Percentiles rank a stretch among this genome's conserved stretches.
phyloP scores from a whole-genome alignment of 139 green algal genomes.

The Coelastrella sp. region DNA sequence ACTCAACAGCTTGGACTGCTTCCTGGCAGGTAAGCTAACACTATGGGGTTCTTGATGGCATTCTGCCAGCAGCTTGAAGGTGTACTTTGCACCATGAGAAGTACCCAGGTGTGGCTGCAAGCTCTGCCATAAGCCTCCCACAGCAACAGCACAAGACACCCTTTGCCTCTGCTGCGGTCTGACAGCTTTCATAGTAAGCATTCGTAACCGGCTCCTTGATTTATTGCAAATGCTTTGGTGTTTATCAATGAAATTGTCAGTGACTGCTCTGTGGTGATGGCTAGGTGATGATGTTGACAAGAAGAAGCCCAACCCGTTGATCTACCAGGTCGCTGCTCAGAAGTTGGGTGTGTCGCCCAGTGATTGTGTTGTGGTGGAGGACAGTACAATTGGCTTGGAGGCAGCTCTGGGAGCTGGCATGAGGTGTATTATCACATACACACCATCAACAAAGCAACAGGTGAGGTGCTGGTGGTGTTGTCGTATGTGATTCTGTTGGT shows the following conservation, averaged over 20 bases:
- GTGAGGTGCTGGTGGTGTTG: background rate
- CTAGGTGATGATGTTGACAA: constrained; percentile 87
- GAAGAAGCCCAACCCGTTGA: constrained; percentile 94
- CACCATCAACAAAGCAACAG: constrained; percentile 61
- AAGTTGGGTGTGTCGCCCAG: constrained; percentile 80
- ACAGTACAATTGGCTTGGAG: constrained; percentile 87
- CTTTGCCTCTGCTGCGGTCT: too few relatives aligned
- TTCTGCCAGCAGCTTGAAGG: too few relatives aligned
- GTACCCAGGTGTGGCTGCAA: too few relatives aligned
- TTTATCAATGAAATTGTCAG: too few relatives aligned
- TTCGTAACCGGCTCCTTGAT: too few relatives aligned
- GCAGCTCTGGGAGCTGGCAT: constrained; percentile 93
- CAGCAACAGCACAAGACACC: too few relatives aligned
- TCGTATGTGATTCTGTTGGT: background rate
- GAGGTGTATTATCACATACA: constrained; percentile 90
- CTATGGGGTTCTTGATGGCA: too few relatives aligned
- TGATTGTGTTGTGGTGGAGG: constrained; percentile 93
- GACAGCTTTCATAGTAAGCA: too few relatives aligned
- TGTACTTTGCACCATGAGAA: too few relatives aligned
- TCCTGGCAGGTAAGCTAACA: constrained; percentile 79
- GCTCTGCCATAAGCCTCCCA: too few relatives aligned
- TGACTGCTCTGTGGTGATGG: too few relatives aligned
- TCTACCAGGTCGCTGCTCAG: constrained; percentile 90
- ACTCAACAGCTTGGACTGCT: constrained; percentile 49
- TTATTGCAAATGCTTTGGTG: too few relatives aligned